A percentile compares a stretch with the other conserved stretches of the same genome.
phyloP scores from a whole-genome alignment of 2,329 filamentous ascomycete genomes.

The Pseudohalonectria lignicola region DNA sequence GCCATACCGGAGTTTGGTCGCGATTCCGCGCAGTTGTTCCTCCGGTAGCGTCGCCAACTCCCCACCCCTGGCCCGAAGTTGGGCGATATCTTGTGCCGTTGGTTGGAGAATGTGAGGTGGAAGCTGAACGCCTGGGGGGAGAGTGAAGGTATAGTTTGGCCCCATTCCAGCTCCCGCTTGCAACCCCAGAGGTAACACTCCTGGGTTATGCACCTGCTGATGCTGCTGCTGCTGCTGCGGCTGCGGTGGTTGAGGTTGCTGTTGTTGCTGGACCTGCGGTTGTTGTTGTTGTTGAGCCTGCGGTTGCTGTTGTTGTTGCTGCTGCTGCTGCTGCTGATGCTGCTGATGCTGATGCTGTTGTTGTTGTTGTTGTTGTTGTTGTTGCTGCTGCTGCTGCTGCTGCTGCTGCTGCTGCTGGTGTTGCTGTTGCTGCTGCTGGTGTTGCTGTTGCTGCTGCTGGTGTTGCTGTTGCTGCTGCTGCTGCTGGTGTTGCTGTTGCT shows the following conservation, averaged over 20 bases:
- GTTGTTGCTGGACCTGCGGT: neutral
- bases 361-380: slow-evolving; percentile 11
- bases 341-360: slow-evolving; percentile 8
- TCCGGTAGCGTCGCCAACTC: neutral
- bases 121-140: no score
- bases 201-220: neutral
- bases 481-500: slow-evolving; percentile 1
- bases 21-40: neutral
- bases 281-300: slow-evolving; percentile 3
- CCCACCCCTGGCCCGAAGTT: no score
- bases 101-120: neutral
- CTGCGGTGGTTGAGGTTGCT: neutral
- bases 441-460: slow-evolving; percentile 7
- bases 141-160: no score
- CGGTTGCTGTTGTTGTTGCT: slow-evolving; percentile 4
- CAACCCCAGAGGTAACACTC: no score
- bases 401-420: slow-evolving; percentile 8
- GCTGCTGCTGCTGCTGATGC: slow-evolving; percentile 1
- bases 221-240: slow-evolving; percentile 1
- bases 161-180: no score
- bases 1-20: neutral
- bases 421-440: no score
- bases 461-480: slow-evolving; percentile 3
- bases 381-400: slow-evolving; percentile 7
- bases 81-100: neutral